A percentile compares a stretch with the other conserved stretches of the same genome.
These are phyloP conservation scores for Schizonepeta tenuifolia DNA, from an alignment of 257 asterid genomes.

Conservation along the genomic window DNA sequence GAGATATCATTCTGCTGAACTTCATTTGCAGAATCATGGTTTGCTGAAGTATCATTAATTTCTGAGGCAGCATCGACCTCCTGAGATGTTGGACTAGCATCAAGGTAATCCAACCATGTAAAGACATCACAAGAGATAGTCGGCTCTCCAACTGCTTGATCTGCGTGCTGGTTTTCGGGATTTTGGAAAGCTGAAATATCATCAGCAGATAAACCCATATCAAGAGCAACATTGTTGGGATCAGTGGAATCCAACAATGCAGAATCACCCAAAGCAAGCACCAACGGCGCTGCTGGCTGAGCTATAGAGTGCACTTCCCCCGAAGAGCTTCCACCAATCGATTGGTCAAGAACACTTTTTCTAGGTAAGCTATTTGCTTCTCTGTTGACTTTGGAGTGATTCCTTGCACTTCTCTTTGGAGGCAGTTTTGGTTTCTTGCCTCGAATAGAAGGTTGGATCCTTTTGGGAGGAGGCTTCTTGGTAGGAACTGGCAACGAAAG, in stretches of 20 bases:
- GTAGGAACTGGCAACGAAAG: constrained; percentile 90
- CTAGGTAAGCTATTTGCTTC: constrained; percentile 42
- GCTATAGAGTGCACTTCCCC: constrained; percentile 39
- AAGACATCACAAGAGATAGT: constrained; percentile 37
- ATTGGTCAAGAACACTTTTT: constrained; percentile 45
- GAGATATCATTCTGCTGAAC: constrained; percentile 38
- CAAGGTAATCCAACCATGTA: constrained; percentile 68
- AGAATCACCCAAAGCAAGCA: constrained; percentile 44
- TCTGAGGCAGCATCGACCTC: constrained; percentile 36
- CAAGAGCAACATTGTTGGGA: constrained; percentile 46
- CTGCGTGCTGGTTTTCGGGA: constrained; percentile 35
- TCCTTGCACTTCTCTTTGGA: constrained; percentile 60
- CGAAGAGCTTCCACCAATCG: constrained; percentile 42
- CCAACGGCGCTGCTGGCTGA: constrained; percentile 39
- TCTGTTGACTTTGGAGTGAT: constrained; percentile 48
- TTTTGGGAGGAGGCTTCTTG: constrained; percentile 66
- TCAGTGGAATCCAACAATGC: constrained; percentile 41
- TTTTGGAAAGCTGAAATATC: constrained; percentile 43
- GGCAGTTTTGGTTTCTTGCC: constrained; percentile 76
- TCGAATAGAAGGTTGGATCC: constrained; percentile 50
- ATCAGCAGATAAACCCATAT: constrained; percentile 52
- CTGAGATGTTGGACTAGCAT: constrained; percentile 39
- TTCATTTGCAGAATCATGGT: constrained; percentile 48
- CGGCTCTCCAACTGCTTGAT: constrained; percentile 37
- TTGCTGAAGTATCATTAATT: constrained; percentile 38